Base-by-base conservation (phyloP, 257 asterid species). In the Solanum virginianum region DNA sequence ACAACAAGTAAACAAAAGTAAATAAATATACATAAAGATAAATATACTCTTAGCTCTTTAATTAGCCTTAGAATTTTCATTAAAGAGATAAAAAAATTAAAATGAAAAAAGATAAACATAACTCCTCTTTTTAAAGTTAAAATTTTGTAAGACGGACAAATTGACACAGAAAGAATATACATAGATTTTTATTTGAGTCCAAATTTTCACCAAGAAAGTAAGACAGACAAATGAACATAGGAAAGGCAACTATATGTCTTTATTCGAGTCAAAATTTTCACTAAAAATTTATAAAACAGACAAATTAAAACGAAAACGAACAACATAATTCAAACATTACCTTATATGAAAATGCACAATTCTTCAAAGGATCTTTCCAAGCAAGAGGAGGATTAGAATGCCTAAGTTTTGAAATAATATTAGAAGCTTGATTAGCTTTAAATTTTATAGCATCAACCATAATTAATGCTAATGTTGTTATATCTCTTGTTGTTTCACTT, bases 401-500 rank as follows among this genome's bases (percentile, higher is more conserved):
- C 29, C 69, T 81, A 13, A 88, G 85, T 43, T 81, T 65, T 2
- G 45, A 32, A 22, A 88, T 88, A 3, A 2, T 43, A 9, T 10
- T 15, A 0, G 85, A 41, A n/a, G 87, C 81, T 8, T 80, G 47
- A 20, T 17, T 20, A 4, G 85, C 84, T 32, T 80, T 86, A 1
- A 36, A 22, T 26, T 86, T 86, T 10, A 88, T 59, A n/a, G 82
- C 86, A 88, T 81, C 83, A 6, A 88, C 89, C 81, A 81, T 60
- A 45, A 88, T 84, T 2, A 88, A 65, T 69, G 87, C 88, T 20
- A 88, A 84, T 22, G 86, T 86, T 2, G 86, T 71, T 4, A 86
- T 36, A n/a, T 86, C 89, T 0, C 92, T 14, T 60, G 69, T 86
- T 60, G 56, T 26, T 84, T 72, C 83, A 92, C 89, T 88, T 55